Percentiles rank a stretch among this genome's conserved stretches.
These are phyloP conservation scores for Arabidopsis suecica DNA, from an alignment of 345 rosid genomes.

Conservation along the genomic window DNA sequence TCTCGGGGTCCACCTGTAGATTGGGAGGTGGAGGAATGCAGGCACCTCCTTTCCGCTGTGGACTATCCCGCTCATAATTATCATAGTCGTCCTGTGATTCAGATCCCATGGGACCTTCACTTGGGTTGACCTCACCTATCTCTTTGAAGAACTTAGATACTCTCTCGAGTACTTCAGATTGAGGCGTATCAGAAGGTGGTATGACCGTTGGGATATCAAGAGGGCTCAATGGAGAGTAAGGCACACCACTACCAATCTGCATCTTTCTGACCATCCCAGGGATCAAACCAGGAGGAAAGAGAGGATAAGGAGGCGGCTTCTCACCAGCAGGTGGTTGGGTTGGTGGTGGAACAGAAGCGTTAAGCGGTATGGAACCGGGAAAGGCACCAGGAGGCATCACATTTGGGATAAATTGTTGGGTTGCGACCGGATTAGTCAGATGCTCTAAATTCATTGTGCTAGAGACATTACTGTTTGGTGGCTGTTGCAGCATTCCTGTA, in stretches of 20 bases:
- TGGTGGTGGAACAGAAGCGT: constrained; percentile 60
- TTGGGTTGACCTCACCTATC: constrained; percentile 90
- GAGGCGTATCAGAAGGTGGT: constrained; percentile 83
- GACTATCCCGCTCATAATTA: constrained; percentile 69
- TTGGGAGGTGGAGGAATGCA: constrained; percentile 95
- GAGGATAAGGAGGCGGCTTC: constrained; percentile 87
- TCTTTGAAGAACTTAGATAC: constrained; percentile 93
- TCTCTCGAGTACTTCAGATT: constrained; percentile 75
- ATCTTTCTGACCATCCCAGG: constrained; percentile 99
- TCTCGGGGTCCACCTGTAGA: constrained; percentile 88
- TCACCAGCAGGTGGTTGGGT: constrained; percentile 58
- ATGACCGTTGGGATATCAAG: constrained; percentile 92
- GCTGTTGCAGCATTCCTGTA: constrained; percentile 56
- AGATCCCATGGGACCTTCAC: constrained; percentile 75
- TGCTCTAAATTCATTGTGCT: constrained; percentile 57
- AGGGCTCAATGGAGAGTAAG: constrained; percentile 93
- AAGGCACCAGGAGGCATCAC: constrained; percentile 60
- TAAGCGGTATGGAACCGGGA: constrained; percentile 70
- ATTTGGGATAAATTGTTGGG: constrained; percentile 72
- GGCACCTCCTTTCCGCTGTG: constrained; percentile 79
- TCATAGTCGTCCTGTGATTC: constrained; percentile 67
- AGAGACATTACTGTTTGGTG: constrained; percentile 48
- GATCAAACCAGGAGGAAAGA: constrained; percentile 97
- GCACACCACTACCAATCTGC: constrained; percentile 99
- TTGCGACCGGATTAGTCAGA: constrained; percentile 52